A percentile compares a stretch with the other conserved stretches of the same genome.
Conservation (phyloP, 352 stramenopile genomes). For the Phytopythium montanum region DNA sequence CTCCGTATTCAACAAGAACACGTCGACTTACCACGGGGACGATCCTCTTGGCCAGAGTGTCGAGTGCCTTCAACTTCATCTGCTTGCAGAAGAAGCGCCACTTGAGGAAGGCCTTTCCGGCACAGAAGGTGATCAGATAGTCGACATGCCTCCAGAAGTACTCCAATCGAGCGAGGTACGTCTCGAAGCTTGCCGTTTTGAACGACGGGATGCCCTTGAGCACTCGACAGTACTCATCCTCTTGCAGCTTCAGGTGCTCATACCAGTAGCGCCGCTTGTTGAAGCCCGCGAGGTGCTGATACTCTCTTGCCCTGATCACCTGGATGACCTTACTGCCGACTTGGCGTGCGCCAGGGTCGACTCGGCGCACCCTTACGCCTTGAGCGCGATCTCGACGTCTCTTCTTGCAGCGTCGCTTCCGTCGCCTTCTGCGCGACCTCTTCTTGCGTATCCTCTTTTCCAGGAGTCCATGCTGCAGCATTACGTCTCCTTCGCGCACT, state of each 20-base stretch:
- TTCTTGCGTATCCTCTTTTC: neutral
- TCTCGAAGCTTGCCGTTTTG: conserved; percentile 6
- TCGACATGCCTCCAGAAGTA: conserved; percentile 7
- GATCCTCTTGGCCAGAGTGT: neutral
- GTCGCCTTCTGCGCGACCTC: neutral
- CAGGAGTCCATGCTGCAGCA: neutral
- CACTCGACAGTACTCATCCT: too few relatives aligned
- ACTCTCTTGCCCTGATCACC: too few relatives aligned
- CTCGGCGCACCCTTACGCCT: neutral
- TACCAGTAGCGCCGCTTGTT: too few relatives aligned
- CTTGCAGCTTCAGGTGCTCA: too few relatives aligned
- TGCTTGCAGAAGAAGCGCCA: conserved; percentile 1
- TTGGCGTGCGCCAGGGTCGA: neutral
- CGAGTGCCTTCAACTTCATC: neutral
- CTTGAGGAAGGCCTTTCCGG: neutral
- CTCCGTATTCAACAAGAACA: neutral
- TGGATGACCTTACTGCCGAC: neutral
- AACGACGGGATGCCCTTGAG: conserved; percentile 2
- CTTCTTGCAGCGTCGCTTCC: neutral
- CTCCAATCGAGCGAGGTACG: conserved; percentile 1
- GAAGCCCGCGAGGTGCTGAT: too few relatives aligned
- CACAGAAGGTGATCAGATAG: conserved; percentile 2
- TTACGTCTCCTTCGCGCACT: neutral
- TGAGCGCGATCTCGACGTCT: neutral
- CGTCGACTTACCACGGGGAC: conserved; percentile 1